Conservation (phyloP, 129 eudicot species). For the Flaveria linearis region DNA sequence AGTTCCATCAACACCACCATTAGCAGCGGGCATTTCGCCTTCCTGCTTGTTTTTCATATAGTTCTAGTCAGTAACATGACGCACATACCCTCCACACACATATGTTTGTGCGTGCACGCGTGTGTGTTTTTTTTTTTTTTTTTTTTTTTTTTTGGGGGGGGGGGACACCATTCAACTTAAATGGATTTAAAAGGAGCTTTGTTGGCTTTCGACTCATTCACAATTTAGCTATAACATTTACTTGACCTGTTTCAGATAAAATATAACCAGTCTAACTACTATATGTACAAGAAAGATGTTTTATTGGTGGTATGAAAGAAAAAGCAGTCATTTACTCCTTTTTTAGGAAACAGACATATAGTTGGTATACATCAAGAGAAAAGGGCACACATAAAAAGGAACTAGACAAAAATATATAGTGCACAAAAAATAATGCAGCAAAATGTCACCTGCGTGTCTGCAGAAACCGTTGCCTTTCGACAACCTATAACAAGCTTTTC, state of each 20-base stretch:
- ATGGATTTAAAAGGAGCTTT: neutral
- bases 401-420: neutral
- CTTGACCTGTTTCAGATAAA: neutral
- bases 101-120: neutral
- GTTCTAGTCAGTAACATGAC: slow-evolving; percentile 3
- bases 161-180: neutral
- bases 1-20: slow-evolving; percentile 41
- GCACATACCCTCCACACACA: neutral
- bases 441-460: neutral
- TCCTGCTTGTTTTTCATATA: slow-evolving; percentile 49
- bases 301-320: too few species aligned
- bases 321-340: neutral
- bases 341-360: neutral
- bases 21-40: slow-evolving; percentile 35
- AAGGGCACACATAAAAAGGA: neutral
- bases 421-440: neutral
- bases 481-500: slow-evolving; percentile 8
- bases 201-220: neutral
- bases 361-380: neutral
- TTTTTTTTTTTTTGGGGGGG: neutral
- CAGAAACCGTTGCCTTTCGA: neutral
- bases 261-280: too few species aligned
- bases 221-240: neutral
- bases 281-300: neutral
- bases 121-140: neutral